Evolutionary conservation across 768 basidiomycete genomes (phyloP).

Genomic region (Mycena capillaripes): DNA sequence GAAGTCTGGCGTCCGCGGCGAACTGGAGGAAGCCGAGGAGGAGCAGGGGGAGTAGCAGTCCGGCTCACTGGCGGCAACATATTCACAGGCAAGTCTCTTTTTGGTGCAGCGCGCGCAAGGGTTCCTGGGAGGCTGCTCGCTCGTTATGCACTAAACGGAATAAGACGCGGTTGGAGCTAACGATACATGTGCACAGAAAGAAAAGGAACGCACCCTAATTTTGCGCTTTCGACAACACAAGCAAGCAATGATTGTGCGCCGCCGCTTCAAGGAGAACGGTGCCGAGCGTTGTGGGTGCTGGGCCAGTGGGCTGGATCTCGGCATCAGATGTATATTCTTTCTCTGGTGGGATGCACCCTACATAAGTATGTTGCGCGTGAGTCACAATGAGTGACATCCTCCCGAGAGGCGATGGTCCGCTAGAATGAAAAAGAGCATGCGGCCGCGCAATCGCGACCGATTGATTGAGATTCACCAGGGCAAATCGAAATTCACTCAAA

Average conservation of each 20-base stretch:
- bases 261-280: not conserved
- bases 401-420: no score
- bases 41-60: not conserved
- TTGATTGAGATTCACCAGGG: no score
- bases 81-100: not conserved
- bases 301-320: not conserved
- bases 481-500: no score
- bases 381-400: no score
- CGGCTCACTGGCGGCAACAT: not conserved
- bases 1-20: not conserved
- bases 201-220: not conserved
- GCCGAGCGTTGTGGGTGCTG: not conserved
- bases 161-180: not conserved
- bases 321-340: not conserved
- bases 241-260: not conserved
- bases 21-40: not conserved
- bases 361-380: no score
- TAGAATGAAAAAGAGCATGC: no score
- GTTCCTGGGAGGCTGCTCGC: not conserved
- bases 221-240: not conserved
- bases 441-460: no score
- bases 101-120: not conserved
- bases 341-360: no score
- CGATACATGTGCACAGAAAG: not conserved
- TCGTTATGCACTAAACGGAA: not conserved